Evolutionary conservation across 148 eudicot species (phyloP).

Genomic region (Dianthus caryophyllus): DNA sequence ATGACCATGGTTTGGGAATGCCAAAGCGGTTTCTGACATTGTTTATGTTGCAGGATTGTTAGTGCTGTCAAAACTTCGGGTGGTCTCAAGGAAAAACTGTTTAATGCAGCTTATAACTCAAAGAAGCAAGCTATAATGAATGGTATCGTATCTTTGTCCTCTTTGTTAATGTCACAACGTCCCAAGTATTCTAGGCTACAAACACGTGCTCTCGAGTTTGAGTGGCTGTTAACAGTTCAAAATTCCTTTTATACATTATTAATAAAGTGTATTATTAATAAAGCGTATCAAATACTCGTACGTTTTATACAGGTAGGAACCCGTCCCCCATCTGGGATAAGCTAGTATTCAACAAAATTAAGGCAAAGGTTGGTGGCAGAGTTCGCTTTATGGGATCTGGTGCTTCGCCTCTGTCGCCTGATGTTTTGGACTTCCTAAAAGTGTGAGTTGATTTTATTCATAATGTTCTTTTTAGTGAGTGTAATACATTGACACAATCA

Average conservation of each 20-base stretch:
- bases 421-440: slow-evolving; percentile 79
- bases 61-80: slow-evolving; percentile 95
- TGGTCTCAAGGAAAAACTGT: slow-evolving; percentile 61
- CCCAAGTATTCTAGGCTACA: not conserved
- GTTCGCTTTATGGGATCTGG: slow-evolving; percentile 86
- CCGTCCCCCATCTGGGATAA: slow-evolving; percentile 92
- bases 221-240: not conserved
- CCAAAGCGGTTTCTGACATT: slow-evolving; percentile 28
- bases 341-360: slow-evolving; percentile 90
- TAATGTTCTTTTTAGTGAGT: not conserved
- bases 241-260: not conserved
- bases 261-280: not conserved
- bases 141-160: slow-evolving; percentile 42
- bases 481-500: too few relatives aligned
- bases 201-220: not conserved
- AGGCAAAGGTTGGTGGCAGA: slow-evolving; percentile 89
- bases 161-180: not conserved
- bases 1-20: not conserved
- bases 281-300: slow-evolving; percentile 9
- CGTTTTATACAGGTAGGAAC: slow-evolving; percentile 48
- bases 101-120: slow-evolving; percentile 86
- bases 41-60: slow-evolving; percentile 44
- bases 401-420: slow-evolving; percentile 93
- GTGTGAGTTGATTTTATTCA: slow-evolving; percentile 52
- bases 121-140: slow-evolving; percentile 87